These are phyloP conservation scores for Dioscorea dumetorum DNA, from an alignment of 106 monocot genomes.

Conservation along the genomic window DNA sequence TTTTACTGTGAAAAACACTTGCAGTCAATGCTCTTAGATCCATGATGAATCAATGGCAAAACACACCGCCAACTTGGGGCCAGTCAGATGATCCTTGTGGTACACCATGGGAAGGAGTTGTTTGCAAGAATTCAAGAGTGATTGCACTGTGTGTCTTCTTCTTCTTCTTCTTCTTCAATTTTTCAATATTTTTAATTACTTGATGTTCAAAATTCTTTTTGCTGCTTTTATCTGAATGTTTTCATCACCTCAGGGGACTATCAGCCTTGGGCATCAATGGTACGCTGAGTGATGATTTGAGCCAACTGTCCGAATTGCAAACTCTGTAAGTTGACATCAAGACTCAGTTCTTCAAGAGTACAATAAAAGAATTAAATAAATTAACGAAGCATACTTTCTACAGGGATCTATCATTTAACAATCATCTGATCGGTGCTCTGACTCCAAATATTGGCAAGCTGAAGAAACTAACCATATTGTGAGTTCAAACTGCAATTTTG, in stretches of 20 bases:
- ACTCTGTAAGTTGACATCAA: constrained; percentile 31
- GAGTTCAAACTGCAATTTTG: constrained; percentile 7
- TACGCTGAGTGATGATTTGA: constrained; percentile 36
- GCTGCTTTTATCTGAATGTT: not conserved
- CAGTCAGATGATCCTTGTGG: constrained; percentile 46
- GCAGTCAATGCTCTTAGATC: constrained; percentile 43
- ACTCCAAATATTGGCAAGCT: constrained; percentile 44
- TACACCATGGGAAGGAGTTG: constrained; percentile 52
- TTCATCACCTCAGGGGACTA: constrained; percentile 29
- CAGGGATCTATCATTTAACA: constrained; percentile 80
- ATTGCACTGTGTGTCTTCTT: constrained; percentile 29
- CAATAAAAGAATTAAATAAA: no score
- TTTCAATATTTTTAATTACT: not conserved
- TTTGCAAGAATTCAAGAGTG: constrained; percentile 37
- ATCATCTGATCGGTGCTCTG: constrained; percentile 33
- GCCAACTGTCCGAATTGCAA: constrained; percentile 35
- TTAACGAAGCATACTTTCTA: not conserved
- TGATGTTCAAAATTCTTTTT: no score
- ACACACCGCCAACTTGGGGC: constrained; percentile 45
- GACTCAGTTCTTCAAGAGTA: no score
- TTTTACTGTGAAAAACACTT: not conserved
- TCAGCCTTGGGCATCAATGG: constrained; percentile 40
- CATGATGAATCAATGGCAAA: constrained; percentile 38
- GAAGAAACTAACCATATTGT: constrained; percentile 49
- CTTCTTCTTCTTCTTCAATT: no score